A percentile compares a stretch with the other conserved stretches of the same genome.
Evolutionary conservation across 2,329 filamentous ascomycete species (phyloP).

Genomic region (Pseudocercospora eumusae): DNA sequence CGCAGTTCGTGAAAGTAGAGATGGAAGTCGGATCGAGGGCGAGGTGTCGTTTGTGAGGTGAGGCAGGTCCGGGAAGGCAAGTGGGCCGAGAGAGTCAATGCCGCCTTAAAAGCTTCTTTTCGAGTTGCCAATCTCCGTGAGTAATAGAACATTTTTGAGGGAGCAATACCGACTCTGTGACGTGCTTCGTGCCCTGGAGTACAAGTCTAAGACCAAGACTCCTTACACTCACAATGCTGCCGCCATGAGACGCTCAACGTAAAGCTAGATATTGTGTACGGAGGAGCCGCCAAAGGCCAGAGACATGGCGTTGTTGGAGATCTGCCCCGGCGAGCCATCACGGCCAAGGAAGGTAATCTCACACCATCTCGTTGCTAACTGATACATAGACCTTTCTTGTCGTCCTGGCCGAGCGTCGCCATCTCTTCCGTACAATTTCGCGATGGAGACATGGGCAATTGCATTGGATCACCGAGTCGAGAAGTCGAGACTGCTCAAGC

Average conservation of each 20-base stretch:
- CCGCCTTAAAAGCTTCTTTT: background rate
- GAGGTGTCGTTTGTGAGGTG: background rate
- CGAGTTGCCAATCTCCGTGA: background rate
- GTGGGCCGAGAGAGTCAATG: background rate
- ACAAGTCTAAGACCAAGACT: background rate
- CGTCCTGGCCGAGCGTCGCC: background rate
- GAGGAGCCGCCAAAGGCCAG: background rate
- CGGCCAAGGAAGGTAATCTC: background rate
- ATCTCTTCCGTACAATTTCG: background rate
- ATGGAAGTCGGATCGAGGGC: background rate
- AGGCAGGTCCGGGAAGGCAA: background rate
- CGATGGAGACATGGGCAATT: background rate
- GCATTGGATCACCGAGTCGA: background rate
- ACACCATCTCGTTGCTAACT: background rate
- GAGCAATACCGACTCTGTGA: background rate
- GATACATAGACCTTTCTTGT: background rate
- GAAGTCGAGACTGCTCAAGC: background rate
- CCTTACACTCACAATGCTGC: background rate
- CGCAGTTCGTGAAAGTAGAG: background rate
- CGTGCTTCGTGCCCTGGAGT: background rate
- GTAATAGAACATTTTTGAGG: background rate
- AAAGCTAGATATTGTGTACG: background rate
- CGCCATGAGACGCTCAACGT: background rate
- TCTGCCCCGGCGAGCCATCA: background rate
- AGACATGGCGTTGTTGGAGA: background rate